Evolutionary conservation across 1,284 basidiomycete genomes (phyloP).

Genomic region (Anthracocystis walkeri): DNA sequence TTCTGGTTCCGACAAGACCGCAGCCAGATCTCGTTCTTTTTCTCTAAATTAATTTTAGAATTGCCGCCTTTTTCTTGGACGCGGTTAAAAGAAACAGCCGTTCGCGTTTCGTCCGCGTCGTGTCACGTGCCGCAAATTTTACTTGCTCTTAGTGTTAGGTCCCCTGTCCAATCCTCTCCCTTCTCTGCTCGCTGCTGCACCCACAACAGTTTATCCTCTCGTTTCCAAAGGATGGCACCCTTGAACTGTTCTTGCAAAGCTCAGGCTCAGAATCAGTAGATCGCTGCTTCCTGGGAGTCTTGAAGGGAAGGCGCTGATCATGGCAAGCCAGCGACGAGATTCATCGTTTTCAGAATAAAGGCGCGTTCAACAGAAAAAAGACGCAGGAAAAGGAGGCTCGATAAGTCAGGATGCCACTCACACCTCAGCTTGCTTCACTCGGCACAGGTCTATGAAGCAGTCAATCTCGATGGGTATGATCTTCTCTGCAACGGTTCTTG

Average conservation of each 20-base stretch:
- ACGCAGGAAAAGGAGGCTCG: neutral
- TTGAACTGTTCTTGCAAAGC: too few relatives aligned
- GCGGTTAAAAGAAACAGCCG: neutral
- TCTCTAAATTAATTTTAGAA: slow-evolving; percentile 1
- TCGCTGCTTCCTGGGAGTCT: too few relatives aligned
- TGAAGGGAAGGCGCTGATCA: too few relatives aligned
- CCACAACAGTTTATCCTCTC: neutral
- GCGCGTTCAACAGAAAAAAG: neutral
- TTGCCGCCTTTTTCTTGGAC: neutral
- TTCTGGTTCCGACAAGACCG: neutral
- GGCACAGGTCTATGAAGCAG: neutral
- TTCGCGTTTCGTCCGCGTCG: slow-evolving; percentile 6
- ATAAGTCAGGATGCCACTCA: neutral
- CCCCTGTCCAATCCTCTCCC: too few relatives aligned
- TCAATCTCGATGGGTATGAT: neutral
- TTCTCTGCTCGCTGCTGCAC: neutral
- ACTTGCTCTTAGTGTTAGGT: neutral
- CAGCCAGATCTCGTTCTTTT: slow-evolving; percentile 1
- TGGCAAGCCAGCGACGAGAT: neutral
- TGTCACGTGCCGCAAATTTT: slow-evolving; percentile 7
- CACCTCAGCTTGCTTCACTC: neutral
- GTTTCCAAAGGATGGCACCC: too few relatives aligned
- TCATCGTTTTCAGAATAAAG: neutral
- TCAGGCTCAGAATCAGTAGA: too few relatives aligned
- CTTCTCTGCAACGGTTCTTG: neutral